A percentile compares a stretch with the other conserved stretches of the same genome.
phyloP scores from a whole-genome alignment of 495 filamentous ascomycete species.

The Talaromyces liani region DNA sequence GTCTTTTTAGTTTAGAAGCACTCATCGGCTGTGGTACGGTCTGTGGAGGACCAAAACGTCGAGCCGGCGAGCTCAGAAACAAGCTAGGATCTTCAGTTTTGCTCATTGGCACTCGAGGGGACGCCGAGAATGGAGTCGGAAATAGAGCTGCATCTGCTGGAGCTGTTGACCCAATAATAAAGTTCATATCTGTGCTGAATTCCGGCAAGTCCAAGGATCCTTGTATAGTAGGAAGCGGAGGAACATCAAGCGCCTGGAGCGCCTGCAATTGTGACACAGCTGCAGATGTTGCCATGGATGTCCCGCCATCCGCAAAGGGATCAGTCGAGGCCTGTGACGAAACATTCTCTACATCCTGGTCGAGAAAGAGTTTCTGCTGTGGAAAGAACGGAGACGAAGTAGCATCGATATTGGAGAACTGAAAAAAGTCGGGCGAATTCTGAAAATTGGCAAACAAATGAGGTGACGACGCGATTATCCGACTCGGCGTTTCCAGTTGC shows the following conservation, averaged over 20 bases:
- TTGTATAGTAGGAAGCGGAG: conserved; percentile 34
- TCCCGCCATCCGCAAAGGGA: conserved; percentile 3
- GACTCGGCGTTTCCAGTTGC: conserved; percentile 37
- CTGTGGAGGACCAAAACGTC: conserved; percentile 37
- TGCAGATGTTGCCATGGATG: conserved; percentile 1
- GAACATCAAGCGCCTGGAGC: conserved; percentile 20
- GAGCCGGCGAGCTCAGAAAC: conserved; percentile 47
- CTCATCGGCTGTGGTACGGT: conserved; percentile 26
- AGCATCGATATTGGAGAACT: conserved; percentile 62
- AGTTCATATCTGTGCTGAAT: conserved; percentile 19
- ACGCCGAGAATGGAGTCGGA: conserved; percentile 40
- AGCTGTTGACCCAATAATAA: conserved; percentile 23
- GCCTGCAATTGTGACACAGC: conserved; percentile 11
- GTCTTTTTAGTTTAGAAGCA: conserved; percentile 27
- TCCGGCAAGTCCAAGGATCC: conserved; percentile 33
- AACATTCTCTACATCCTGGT: conserved; percentile 40
- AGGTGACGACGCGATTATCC: conserved; percentile 34
- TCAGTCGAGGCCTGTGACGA: conserved; percentile 3
- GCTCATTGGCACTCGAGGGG: conserved; percentile 30
- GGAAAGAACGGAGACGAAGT: conserved; percentile 59
- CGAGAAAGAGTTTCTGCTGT: conserved; percentile 68
- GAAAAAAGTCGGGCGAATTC: conserved; percentile 60
- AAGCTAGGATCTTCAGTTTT: conserved; percentile 47
- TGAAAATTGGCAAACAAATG: conserved; percentile 47
- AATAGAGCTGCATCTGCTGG: conserved; percentile 36